Conservation (phyloP, 1,139 yeast species). For the Candida tetrigidarum region DNA sequence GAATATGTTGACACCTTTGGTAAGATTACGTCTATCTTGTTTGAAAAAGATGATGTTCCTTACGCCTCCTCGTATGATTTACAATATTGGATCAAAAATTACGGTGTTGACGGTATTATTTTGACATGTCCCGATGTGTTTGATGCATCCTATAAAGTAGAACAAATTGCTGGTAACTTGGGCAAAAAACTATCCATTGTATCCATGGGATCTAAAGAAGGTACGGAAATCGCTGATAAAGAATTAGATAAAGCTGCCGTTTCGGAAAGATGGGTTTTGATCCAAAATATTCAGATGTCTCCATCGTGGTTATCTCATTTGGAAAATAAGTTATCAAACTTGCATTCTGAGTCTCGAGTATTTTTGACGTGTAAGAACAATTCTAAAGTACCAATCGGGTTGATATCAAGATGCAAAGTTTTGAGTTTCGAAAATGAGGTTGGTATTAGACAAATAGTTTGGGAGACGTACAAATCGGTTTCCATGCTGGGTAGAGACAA, state of each 20-base stretch:
- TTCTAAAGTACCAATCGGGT: slow-evolving; percentile 52
- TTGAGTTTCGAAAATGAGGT: slow-evolving; percentile 64
- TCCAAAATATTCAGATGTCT: slow-evolving; percentile 82
- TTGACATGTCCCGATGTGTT: slow-evolving; percentile 64
- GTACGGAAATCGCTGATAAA: slow-evolving; percentile 56
- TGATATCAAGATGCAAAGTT: slow-evolving; percentile 56
- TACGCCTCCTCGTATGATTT: slow-evolving; percentile 21
- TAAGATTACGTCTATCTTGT: slow-evolving; percentile 12
- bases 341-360: slow-evolving; percentile 45
- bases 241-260: slow-evolving; percentile 51
- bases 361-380: slow-evolving; percentile 63
- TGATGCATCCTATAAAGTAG: slow-evolving; percentile 67
- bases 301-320: slow-evolving; percentile 61
- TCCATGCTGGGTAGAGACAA: slow-evolving; percentile 21
- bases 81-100: slow-evolving; percentile 23
- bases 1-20: slow-evolving; percentile 20
- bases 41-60: slow-evolving; percentile 8
- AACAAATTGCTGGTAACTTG: slow-evolving; percentile 39
- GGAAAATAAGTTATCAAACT: slow-evolving; percentile 45
- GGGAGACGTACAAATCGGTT: slow-evolving; percentile 42
- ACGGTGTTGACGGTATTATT: slow-evolving; percentile 42
- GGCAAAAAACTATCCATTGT: slow-evolving; percentile 42
- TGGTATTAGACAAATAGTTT: slow-evolving; percentile 57
- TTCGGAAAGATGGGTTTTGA: slow-evolving; percentile 66
- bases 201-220: slow-evolving; percentile 81